A percentile compares a stretch with the other conserved stretches of the same genome.
These are phyloP conservation scores for Xylaria arbuscula DNA, from an alignment of 2,329 filamentous ascomycete genomes.

Conservation along the genomic window DNA sequence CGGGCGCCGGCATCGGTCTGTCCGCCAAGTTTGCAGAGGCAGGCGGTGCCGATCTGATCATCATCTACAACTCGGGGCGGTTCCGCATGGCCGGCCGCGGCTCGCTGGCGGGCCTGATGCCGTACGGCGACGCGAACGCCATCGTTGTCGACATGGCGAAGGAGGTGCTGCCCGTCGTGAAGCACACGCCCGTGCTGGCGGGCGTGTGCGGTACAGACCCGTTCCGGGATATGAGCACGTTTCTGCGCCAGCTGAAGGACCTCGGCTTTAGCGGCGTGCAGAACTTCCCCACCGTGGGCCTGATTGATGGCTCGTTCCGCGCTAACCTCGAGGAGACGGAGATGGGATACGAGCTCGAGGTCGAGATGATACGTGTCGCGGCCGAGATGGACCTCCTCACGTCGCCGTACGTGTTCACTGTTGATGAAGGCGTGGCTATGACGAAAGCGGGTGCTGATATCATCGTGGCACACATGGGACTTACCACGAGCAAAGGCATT, in stretches of 20 bases:
- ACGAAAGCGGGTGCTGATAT: conserved; percentile 72
- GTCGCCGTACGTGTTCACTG: conserved; percentile 76
- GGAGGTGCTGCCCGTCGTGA: conserved; percentile 74
- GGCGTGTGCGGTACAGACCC: conserved; percentile 79
- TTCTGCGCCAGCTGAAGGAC: conserved; percentile 68
- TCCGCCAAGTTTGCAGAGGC: conserved; percentile 77
- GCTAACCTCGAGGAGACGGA: conserved; percentile 76
- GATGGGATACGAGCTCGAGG: conserved; percentile 75
- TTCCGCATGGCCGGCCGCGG: conserved; percentile 79
- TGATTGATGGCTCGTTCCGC: conserved; percentile 75
- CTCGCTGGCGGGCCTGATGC: conserved; percentile 76
- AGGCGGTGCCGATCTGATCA: conserved; percentile 75
- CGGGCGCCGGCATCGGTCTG: conserved; percentile 75
- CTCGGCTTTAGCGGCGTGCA: conserved; percentile 76
- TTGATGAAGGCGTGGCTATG: conserved; percentile 71
- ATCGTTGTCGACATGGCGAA: conserved; percentile 76
- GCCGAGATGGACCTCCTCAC: conserved; percentile 70
- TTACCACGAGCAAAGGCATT: conserved; percentile 73
- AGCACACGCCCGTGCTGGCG: conserved; percentile 72
- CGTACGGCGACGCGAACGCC: conserved; percentile 76
- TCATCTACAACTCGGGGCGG: conserved; percentile 77
- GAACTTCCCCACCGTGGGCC: conserved; percentile 78
- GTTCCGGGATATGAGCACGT: conserved; percentile 70
- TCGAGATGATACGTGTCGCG: conserved; percentile 73
- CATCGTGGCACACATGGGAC: conserved; percentile 74